Evolutionary conservation across 495 filamentous ascomycete genomes (phyloP).

Genomic region (Amniculicola lignicola): DNA sequence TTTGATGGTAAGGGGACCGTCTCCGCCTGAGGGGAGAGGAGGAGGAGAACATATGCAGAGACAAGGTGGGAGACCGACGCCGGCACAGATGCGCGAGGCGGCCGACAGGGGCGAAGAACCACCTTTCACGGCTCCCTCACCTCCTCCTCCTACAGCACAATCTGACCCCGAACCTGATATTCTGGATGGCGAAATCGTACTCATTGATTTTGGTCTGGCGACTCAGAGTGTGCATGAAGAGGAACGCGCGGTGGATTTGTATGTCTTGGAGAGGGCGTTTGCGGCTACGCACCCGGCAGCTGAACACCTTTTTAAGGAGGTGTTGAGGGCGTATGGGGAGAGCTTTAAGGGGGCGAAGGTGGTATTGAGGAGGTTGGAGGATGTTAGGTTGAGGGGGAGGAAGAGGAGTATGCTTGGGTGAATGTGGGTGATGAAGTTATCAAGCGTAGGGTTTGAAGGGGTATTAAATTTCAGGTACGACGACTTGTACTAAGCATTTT

Average conservation of each 20-base stretch:
- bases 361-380: slow-evolving; percentile 76
- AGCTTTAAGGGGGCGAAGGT: slow-evolving; percentile 57
- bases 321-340: slow-evolving; percentile 60
- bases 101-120: slow-evolving; percentile 4
- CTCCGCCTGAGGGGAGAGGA: background rate
- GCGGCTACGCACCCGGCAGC: slow-evolving; percentile 88
- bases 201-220: slow-evolving; percentile 96
- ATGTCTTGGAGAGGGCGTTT: slow-evolving; percentile 96
- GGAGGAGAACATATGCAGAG: background rate
- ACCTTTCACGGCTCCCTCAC: background rate
- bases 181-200: slow-evolving; percentile 67
- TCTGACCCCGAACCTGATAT: background rate
- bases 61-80: background rate
- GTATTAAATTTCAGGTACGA: too few relatives aligned
- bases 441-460: too few relatives aligned
- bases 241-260: slow-evolving; percentile 93
- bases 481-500: too few relatives aligned
- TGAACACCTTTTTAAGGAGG: slow-evolving; percentile 67
- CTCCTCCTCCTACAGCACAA: background rate
- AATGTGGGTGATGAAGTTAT: too few relatives aligned
- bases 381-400: slow-evolving; percentile 91
- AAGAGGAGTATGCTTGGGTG: slow-evolving; percentile 93
- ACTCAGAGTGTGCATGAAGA: slow-evolving; percentile 79
- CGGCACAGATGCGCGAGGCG: slow-evolving; percentile 12
- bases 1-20: slow-evolving; percentile 68